Evolutionary conservation across 441 rosid species (phyloP), one percentile per base, ranked within the genome.

Genomic region (Jatropha podagrica): DNA sequence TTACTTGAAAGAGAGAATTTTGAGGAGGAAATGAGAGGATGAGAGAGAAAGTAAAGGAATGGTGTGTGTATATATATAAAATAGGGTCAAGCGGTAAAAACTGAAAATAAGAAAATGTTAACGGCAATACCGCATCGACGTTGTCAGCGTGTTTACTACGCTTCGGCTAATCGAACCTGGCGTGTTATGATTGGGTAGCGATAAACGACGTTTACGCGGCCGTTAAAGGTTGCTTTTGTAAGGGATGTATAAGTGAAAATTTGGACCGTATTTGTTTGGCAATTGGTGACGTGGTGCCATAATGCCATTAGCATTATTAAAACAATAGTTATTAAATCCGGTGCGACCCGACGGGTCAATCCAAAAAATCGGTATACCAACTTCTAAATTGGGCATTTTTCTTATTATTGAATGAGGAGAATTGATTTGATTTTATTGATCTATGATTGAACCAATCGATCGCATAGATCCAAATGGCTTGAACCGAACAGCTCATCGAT

Each of bases 71-170:
- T 69, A 44, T 44, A 44, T 44, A 44, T 44, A 44, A 7, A 44
- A 32, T 32, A 7, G 48, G 48, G 58, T 40, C 18, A 54, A 69
- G 14, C 0, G 37, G 12, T 32, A 68, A 3, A n/a, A 61, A 61
- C 15, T 15, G 44, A 26, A 9, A 4, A 26, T 9, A 2, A 17
- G 27, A 32, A 23, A 55, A 26, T 20, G 51, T 10, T 55, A 72
- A 79, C 80, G 77, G 72, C 75, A 5, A 76, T 52, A 74, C 68
- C 84, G 85, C 82, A 79, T 77, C 52, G 49, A 72, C 56, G 78
- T 48, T 32, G 26, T 70, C 68, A 71, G 81, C 80, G 83, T 77
- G 55, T 10, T 10, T 0, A 14, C 15, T 9, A 80, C 72, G 88
- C 81, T 46, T 32, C 26, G 27, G 3, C 15, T 3, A 14, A 8